Base-by-base conservation (phyloP, 2,329 filamentous ascomycete genomes). In the Mycosphaerella sp. region DNA sequence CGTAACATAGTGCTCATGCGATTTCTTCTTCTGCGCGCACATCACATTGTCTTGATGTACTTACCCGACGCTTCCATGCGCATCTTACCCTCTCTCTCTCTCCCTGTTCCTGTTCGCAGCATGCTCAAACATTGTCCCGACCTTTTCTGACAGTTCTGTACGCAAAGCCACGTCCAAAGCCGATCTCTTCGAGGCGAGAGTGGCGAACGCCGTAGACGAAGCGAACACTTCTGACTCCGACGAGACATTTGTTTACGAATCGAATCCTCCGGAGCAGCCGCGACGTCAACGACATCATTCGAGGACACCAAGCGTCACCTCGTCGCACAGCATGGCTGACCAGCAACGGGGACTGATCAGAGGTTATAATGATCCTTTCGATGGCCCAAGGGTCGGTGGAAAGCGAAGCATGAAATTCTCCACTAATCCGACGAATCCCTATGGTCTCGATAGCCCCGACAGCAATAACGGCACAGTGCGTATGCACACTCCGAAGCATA, bases 231-330 rank as follows among this genome's bases (percentile, higher is more conserved):
- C 92, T 6, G 93, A 98, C 70, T 97, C 92, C 1, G 93, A 96
- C 66, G 93, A 97, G 72, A 97, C 93, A 0, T 98, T 97, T 71
- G 93, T 98, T 12, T 98, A 98, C 73, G 93, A 98, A 71, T 97
- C 93, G 26, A 98, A 98, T 66, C 93, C 92, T 8, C 79, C 80
- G 11, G 82, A 84, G 61, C 74, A 77, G 23, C 76, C 73, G 51
- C 71, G 79, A 31, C 75, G 80, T 48, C 87, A 89, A 48, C 82
- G 90, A 57, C 89, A 92, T 70, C 92, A 97, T 72, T 97, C 92
- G 17, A 83, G 93, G 59, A 98, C 93, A 1, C 93, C 93, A 6
- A 97, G 91, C 71, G 87, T 90, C 42, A 95, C 92, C 3, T 97
- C 92, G 10, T 77, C 82, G 64, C 77, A 77, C 17, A 89, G 86